These are phyloP conservation scores for Backusella liffmaniae DNA, from an alignment of 192 early-diverging fungal genomes.

Conservation along the genomic window DNA sequence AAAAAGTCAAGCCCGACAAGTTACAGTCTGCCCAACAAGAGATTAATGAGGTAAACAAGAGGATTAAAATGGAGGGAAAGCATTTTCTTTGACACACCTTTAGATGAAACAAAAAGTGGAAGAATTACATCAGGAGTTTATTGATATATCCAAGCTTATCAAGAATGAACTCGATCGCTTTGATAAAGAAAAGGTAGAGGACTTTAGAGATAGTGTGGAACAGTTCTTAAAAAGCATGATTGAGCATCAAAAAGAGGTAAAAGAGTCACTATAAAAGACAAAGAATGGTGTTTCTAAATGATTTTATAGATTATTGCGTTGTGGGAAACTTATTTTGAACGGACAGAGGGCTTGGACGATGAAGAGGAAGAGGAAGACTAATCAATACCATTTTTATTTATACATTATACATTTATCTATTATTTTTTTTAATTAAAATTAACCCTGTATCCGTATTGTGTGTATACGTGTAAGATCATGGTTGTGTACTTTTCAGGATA, in stretches of 20 bases:
- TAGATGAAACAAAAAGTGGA: conserved; percentile 49
- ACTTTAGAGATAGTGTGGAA: conserved; percentile 75
- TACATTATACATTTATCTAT: background rate
- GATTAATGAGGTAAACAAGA: conserved; percentile 48
- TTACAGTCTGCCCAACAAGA: conserved; percentile 41
- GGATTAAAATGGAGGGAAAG: background rate
- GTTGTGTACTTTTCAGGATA: no score
- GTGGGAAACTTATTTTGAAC: conserved; percentile 40
- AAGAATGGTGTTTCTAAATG: background rate
- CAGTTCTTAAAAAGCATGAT: conserved; percentile 73
- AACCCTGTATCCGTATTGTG: background rate
- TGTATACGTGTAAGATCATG: no score
- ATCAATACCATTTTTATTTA: background rate
- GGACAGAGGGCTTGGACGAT: conserved; percentile 31
- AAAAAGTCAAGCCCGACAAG: conserved; percentile 50
- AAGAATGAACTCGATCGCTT: conserved; percentile 75
- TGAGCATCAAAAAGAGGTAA: conserved; percentile 76
- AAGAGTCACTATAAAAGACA: background rate
- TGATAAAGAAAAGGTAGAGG: conserved; percentile 76
- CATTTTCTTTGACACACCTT: background rate
- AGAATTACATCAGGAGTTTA: conserved; percentile 61
- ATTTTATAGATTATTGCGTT: conserved; percentile 31
- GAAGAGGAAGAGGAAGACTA: background rate
- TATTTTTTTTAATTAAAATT: background rate
- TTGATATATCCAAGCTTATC: conserved; percentile 71